These are phyloP conservation scores for Bromus sterilis DNA, from an alignment of 176 grass and related monocot species.

Conservation along the genomic window DNA sequence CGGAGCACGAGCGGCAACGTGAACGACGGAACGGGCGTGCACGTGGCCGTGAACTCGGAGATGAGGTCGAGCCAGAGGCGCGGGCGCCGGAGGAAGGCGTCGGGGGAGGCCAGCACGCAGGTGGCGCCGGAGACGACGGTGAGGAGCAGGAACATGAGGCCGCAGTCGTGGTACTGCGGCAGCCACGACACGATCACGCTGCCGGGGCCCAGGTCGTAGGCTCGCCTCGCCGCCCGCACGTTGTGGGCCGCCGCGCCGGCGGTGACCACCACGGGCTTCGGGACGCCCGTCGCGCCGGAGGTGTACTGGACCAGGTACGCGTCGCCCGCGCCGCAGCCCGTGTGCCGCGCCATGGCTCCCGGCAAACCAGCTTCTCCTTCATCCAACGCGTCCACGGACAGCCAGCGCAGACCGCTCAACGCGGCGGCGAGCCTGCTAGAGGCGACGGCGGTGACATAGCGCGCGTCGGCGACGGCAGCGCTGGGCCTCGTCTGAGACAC, in stretches of 20 bases:
- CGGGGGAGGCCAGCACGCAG: constrained; percentile 32
- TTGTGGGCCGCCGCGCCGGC: constrained; percentile 48
- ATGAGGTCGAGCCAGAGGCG: constrained; percentile 56
- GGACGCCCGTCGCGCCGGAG: constrained; percentile 45
- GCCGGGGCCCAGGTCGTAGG: constrained; percentile 34
- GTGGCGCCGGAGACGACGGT: constrained; percentile 50
- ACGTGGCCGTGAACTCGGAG: constrained; percentile 43
- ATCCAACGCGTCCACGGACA: constrained; percentile 34
- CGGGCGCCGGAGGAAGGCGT: constrained; percentile 29
- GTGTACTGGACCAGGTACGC: constrained; percentile 59
- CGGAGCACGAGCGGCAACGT: constrained; percentile 39
- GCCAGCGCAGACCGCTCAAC: constrained; percentile 17
- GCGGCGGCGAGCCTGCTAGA: background rate
- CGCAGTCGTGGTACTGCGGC: constrained; percentile 60
- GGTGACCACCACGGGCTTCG: constrained; percentile 43
- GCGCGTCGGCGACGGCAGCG: constrained; percentile 26
- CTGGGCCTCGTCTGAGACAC: constrained; percentile 34
- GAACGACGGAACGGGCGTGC: constrained; percentile 56
- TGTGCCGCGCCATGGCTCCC: background rate
- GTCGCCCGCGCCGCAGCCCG: constrained; percentile 21
- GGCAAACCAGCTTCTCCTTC: background rate
- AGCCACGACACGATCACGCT: constrained; percentile 56
- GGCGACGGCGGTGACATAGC: background rate
- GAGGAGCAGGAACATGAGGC: constrained; percentile 67
- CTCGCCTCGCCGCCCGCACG: constrained; percentile 40